These are phyloP conservation scores for Gleditsia sinensis DNA, from an alignment of 306 rosid species.

Conservation along the genomic window DNA sequence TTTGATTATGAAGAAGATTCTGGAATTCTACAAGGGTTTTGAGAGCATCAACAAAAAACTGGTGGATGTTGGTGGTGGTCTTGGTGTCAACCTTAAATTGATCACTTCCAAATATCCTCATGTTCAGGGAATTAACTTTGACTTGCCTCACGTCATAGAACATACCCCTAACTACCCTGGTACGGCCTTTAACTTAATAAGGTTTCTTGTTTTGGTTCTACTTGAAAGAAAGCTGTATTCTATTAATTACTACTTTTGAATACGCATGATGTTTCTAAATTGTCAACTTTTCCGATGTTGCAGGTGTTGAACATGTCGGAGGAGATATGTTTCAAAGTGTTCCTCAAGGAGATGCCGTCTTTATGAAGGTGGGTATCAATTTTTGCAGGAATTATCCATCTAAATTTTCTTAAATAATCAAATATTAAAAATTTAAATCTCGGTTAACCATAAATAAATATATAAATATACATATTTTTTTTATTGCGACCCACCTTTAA, in stretches of 20 bases:
- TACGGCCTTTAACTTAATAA: constrained; percentile 8
- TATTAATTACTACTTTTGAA: background rate
- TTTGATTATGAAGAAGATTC: constrained; percentile 35
- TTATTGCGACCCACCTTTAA: too few relatives aligned
- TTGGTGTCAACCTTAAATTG: constrained; percentile 51
- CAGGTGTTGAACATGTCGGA: constrained; percentile 45
- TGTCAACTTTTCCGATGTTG: background rate
- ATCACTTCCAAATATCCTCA: constrained; percentile 56
- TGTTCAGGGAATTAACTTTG: constrained; percentile 44
- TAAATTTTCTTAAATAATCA: background rate
- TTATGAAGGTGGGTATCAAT: constrained; percentile 38
- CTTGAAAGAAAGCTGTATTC: background rate
- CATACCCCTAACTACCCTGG: constrained; percentile 51
- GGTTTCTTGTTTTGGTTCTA: background rate
- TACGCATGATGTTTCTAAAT: background rate
- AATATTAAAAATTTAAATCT: background rate
- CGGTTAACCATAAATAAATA: too few relatives aligned
- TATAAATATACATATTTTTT: too few relatives aligned
- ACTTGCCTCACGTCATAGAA: constrained; percentile 53
- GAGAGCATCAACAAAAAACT: constrained; percentile 34
- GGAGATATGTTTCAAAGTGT: constrained; percentile 56
- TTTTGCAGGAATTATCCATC: background rate
- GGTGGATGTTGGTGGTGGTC: constrained; percentile 71
- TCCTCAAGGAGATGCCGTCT: constrained; percentile 42
- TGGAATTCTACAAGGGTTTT: constrained; percentile 52